Base-by-base conservation (phyloP, 2,329 filamentous ascomycete genomes). In the Fusarium clavum region DNA sequence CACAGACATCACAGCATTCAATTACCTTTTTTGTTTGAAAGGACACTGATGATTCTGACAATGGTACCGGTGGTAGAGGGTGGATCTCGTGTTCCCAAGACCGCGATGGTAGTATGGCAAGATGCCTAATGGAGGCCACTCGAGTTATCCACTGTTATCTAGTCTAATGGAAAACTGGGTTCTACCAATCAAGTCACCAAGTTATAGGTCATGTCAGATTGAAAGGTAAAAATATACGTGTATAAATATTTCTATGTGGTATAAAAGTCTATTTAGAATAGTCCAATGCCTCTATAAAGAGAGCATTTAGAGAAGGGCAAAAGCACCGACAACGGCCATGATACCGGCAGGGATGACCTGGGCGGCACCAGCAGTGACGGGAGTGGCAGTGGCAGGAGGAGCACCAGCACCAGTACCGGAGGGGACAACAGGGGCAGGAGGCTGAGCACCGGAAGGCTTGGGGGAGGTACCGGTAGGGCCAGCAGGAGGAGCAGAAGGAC, bases 231-330 rank as follows among this genome's bases (percentile, higher is more conserved):
- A 52, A 52, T 52, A 41, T 41, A 41, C 18, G 10, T 20, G 13
- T 52, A 43, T 53, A 41, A 53, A 53, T 38, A 38, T 38, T n/a
- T 53, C 24, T 53, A 53, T 53, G 49, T 53, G 13, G 24, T 41
- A 29, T 14, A 53, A 43, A 7, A n/a, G 20, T 53, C 34, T 53
- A 53, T 53, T 53, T 12, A 53, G n/a, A 43, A 53, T 43, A 53
- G 34, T 41, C n/a, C 14, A 53, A 53, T 53, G n/a, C 16, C 44
- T 55, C 48, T 38, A 7, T 13, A 1, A 11, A 32, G 25, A 22
- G 30, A 27, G 24, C 43, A 41, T 49, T 66, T 77, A 77, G 34
- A 77, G 61, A 34, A 77, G 60, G 41, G 71, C 73, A 44, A 75
- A 24, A 24, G 70, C 70, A 49, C 74, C 75, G n/a, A 76, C 63